Conservation (phyloP, 2,329 filamentous ascomycete species). For the Clonostachys rhizophaga region DNA sequence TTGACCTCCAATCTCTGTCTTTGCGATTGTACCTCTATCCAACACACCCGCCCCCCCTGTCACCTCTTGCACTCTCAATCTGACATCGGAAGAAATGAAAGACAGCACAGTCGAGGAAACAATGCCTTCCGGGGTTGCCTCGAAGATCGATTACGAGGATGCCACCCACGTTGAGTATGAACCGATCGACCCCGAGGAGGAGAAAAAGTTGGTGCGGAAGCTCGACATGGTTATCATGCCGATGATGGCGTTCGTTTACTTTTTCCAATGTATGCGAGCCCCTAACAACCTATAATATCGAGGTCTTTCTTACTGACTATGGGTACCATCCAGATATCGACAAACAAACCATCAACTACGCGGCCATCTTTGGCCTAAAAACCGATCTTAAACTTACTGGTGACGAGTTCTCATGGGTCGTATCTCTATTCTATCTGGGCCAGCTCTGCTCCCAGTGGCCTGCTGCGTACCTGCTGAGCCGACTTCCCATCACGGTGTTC, state of each 20-base stretch:
- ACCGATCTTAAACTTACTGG: constrained; percentile 37
- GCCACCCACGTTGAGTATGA: too few relatives aligned
- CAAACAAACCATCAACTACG: constrained; percentile 45
- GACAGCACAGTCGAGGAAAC: too few relatives aligned
- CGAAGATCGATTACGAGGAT: too few relatives aligned
- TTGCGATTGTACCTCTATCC: too few relatives aligned
- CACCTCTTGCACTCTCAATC: too few relatives aligned
- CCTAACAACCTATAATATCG: neutral
- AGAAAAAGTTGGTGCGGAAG: constrained; percentile 52
- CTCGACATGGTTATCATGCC: constrained; percentile 59
- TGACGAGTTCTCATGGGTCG: constrained; percentile 42
- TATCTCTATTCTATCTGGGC: constrained; percentile 37
- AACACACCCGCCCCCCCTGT: too few relatives aligned
- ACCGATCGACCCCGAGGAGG: constrained; percentile 29
- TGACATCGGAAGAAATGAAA: too few relatives aligned
- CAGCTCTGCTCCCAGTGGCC: constrained; percentile 42
- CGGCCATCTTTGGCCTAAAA: constrained; percentile 37
- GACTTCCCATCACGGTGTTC: constrained; percentile 41
- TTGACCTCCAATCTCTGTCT: too few relatives aligned
- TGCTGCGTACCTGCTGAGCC: constrained; percentile 45
- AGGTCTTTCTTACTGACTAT: neutral
- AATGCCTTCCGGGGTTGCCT: too few relatives aligned
- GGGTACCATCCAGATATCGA: constrained; percentile 23
- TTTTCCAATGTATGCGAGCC: constrained; percentile 7
- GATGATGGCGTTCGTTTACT: constrained; percentile 32